Evolutionary conservation across 305 asterid species (phyloP).

Genomic region (Fraxinus sp.): DNA sequence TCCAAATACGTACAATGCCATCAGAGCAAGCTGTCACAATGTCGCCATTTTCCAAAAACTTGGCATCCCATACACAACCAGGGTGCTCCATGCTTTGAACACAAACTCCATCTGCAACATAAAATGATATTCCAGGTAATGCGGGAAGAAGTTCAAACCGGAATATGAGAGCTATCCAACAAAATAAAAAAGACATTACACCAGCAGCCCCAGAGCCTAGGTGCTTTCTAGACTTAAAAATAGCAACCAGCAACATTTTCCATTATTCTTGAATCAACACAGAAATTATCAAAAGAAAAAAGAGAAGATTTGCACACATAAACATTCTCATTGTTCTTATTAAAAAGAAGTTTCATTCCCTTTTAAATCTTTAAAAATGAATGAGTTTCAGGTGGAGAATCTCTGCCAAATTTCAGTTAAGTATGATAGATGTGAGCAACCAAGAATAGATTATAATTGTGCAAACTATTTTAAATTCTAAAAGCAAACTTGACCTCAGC

Average conservation of each 20-base stretch:
- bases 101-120: conserved; percentile 82
- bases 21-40: conserved; percentile 95
- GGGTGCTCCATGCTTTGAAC: conserved; percentile 93
- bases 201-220: conserved; percentile 13
- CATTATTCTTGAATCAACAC: not conserved
- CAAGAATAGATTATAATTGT: not conserved
- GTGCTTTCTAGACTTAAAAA: conserved; percentile 5
- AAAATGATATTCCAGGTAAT: conserved; percentile 25
- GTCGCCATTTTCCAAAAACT: conserved; percentile 84
- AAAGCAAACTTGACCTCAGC: conserved; percentile 9
- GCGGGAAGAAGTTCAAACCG: conserved; percentile 10
- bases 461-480: not conserved
- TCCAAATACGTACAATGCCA: conserved; percentile 91
- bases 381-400: not conserved
- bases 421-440: conserved; percentile 3
- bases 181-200: not conserved
- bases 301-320: not conserved
- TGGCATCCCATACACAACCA: conserved; percentile 97
- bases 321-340: not conserved
- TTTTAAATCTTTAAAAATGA: not conserved
- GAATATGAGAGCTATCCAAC: not conserved
- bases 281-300: not conserved
- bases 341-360: not conserved
- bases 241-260: conserved; percentile 23
- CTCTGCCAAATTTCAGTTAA: not conserved